phyloP scores from a whole-genome alignment of 306 rosid genomes.

The Lathyrus oleraceus region DNA sequence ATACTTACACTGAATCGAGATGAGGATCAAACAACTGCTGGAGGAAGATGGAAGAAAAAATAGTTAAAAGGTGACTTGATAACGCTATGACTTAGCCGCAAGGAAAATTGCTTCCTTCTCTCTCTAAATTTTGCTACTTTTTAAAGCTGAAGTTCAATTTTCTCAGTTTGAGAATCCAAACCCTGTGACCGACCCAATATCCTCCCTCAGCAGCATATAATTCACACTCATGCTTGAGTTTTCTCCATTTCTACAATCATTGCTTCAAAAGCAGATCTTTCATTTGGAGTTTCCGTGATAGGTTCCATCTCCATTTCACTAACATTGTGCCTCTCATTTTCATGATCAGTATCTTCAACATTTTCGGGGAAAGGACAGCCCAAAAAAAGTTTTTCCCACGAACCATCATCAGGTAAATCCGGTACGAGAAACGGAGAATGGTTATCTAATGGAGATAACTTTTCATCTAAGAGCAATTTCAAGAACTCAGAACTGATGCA shows the following conservation, averaged over 20 bases:
- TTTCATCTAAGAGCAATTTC: conserved; percentile 80
- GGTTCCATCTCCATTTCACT: conserved; percentile 58
- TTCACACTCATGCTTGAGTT: conserved; percentile 38
- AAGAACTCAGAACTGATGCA: conserved; percentile 70
- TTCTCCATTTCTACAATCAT: conserved; percentile 58
- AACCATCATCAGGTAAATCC: conserved; percentile 61
- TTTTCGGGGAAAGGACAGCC: conserved; percentile 49
- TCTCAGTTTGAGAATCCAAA: conserved; percentile 48
- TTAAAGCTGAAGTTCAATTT: conserved; percentile 49
- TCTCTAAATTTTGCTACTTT: conserved; percentile 27
- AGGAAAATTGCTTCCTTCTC: conserved; percentile 20
- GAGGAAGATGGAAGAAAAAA: conserved; percentile 30
- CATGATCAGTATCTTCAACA: conserved; percentile 44
- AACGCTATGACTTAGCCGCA: not conserved
- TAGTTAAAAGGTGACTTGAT: not conserved
- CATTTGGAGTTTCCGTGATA: conserved; percentile 24
- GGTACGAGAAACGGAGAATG: conserved; percentile 61
- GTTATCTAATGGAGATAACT: conserved; percentile 54
- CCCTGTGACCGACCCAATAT: conserved; percentile 37
- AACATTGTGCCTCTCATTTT: conserved; percentile 36
- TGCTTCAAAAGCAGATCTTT: conserved; percentile 46
- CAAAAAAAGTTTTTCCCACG: conserved; percentile 75
- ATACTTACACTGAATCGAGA: conserved; percentile 34
- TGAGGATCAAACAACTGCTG: conserved; percentile 35
- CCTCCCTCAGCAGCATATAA: conserved; percentile 26